Percentiles rank a stretch among this genome's conserved stretches.
Conservation (phyloP, 805 yeast species). For the Maudiozyma bulderi region DNA sequence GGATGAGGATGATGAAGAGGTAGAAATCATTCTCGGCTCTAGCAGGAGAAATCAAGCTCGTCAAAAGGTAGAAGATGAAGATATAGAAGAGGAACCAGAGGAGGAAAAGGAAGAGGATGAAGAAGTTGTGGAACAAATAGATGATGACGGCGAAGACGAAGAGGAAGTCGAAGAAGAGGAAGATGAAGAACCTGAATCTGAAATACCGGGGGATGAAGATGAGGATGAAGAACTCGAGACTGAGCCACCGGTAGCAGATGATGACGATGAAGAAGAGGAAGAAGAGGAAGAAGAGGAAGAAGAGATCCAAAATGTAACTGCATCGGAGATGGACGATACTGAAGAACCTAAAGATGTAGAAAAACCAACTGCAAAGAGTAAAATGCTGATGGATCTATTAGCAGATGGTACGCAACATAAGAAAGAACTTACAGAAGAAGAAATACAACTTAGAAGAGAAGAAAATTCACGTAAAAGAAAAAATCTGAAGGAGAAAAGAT, state of each 20-base stretch:
- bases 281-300: slow-evolving; percentile 10
- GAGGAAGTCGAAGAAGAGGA: slow-evolving; percentile 6
- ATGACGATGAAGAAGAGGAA: slow-evolving; percentile 13
- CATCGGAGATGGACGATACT: slow-evolving; percentile 15
- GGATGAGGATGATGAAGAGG: neutral
- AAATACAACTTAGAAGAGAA: slow-evolving; percentile 67
- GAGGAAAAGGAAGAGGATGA: slow-evolving; percentile 5
- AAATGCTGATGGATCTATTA: slow-evolving; percentile 14
- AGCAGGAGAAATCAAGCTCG: slow-evolving; percentile 3
- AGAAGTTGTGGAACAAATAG: neutral
- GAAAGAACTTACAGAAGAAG: slow-evolving; percentile 70
- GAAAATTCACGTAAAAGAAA: slow-evolving; percentile 85
- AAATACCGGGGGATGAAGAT: neutral
- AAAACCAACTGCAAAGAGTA: slow-evolving; percentile 10
- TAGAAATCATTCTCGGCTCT: slow-evolving; percentile 6
- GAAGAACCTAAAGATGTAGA: slow-evolving; percentile 14
- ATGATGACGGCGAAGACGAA: slow-evolving; percentile 3
- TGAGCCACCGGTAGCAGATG: slow-evolving; percentile 13
- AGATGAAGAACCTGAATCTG: neutral
- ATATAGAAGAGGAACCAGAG: slow-evolving; percentile 5
- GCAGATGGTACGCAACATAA: slow-evolving; percentile 29
- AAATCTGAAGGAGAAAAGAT: slow-evolving; percentile 67
- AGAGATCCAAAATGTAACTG: slow-evolving; percentile 11
- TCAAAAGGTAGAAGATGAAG: slow-evolving; percentile 1
- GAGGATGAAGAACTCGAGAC: slow-evolving; percentile 3